phyloP scores from a whole-genome alignment of 768 basidiomycete genomes.

The Lactifluus volemus region DNA sequence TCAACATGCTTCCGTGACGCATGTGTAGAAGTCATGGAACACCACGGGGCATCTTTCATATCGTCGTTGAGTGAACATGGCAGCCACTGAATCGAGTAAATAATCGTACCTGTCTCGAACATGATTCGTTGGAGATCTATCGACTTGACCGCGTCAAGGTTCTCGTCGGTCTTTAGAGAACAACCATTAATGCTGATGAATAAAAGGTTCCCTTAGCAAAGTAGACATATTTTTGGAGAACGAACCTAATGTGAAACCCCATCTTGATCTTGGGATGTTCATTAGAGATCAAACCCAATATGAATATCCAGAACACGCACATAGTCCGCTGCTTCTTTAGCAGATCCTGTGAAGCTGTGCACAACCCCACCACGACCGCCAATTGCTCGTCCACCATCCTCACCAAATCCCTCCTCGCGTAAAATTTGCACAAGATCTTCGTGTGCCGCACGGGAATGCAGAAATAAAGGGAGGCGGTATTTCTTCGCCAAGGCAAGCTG shows the following conservation, averaged over 20 bases:
- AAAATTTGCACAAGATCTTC: conserved; percentile 58
- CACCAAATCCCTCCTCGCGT: conserved; percentile 53
- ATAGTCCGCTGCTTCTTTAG: conserved; percentile 53
- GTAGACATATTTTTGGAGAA: background rate
- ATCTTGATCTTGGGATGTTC: conserved; percentile 44
- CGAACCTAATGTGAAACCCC: conserved; percentile 60
- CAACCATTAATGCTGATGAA: conserved; percentile 59
- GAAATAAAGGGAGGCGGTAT: conserved; percentile 65
- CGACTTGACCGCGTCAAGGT: conserved; percentile 43
- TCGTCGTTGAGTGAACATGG: background rate
- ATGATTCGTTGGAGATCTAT: conserved; percentile 55
- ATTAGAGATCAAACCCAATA: background rate
- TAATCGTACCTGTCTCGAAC: conserved; percentile 59
- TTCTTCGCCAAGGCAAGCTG: conserved; percentile 63
- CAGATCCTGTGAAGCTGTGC: conserved; percentile 71
- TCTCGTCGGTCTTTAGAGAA: conserved; percentile 62
- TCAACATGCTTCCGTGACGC: conserved; percentile 46
- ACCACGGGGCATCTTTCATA: conserved; percentile 59
- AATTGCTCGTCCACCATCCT: conserved; percentile 42
- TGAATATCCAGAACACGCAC: conserved; percentile 31
- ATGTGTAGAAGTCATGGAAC: conserved; percentile 58
- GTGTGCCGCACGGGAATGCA: conserved; percentile 76
- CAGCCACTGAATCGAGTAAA: background rate
- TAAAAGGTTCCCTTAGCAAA: background rate
- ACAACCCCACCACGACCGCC: conserved; percentile 70